Conservation (phyloP, 1,284 basidiomycete genomes). For the Ganoderma leucocontextum region DNA sequence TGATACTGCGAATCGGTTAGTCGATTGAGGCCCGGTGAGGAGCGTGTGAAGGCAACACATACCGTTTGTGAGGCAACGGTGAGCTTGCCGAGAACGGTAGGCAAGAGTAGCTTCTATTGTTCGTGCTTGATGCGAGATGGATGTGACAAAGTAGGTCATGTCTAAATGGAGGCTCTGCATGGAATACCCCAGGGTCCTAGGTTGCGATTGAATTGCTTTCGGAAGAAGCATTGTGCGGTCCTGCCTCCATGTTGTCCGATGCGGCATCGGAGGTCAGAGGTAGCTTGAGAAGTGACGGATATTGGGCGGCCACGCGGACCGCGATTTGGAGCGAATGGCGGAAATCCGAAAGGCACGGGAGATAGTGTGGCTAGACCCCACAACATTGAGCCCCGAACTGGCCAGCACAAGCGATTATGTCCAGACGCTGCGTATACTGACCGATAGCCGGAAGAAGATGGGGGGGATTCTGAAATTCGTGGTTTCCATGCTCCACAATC, state of each 20-base stretch:
- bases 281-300: not conserved
- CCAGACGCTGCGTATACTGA: not conserved
- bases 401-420: not conserved
- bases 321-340: not conserved
- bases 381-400: not conserved
- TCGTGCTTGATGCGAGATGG: not conserved
- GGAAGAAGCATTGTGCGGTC: not conserved
- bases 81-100: not conserved
- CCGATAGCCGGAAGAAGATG: constrained; percentile 1
- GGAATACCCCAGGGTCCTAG: not conserved
- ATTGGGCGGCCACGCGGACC: not conserved
- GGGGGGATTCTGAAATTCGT: not conserved
- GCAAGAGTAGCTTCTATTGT: not conserved
- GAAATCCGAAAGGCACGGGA: not conserved
- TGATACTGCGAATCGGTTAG: constrained; percentile 3
- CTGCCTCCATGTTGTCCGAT: not conserved
- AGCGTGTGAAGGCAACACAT: not conserved
- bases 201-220: not conserved
- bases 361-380: not conserved
- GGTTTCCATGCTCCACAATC: not conserved
- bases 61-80: not conserved
- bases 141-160: not conserved
- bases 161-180: not conserved
- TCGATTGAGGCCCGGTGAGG: not conserved
- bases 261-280: not conserved